phyloP scores from a whole-genome alignment of 192 early-diverging fungal species.

The Phycomyces nitens region DNA sequence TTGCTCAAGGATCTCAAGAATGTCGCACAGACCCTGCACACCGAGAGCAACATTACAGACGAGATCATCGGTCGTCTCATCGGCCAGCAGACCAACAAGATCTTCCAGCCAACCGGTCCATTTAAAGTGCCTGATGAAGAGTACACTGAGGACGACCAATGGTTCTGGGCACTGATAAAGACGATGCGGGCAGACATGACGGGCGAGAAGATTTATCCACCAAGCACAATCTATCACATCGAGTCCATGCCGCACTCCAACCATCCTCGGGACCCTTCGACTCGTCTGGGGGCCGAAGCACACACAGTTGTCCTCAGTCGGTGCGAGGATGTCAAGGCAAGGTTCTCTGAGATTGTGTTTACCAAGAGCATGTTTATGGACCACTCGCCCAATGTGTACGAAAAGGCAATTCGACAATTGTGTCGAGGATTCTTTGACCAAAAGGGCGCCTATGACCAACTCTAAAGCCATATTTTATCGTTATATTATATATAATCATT shows the following conservation, averaged over 20 bases:
- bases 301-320: constrained; percentile 38
- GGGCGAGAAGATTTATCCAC: constrained; percentile 82
- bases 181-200: constrained; percentile 81
- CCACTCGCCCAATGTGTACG: constrained; percentile 72
- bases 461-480: too few relatives aligned
- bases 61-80: constrained; percentile 61
- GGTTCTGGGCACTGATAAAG: constrained; percentile 81
- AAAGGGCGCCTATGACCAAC: background rate
- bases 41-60: constrained; percentile 59
- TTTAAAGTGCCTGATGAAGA: constrained; percentile 16
- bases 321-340: constrained; percentile 71
- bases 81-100: constrained; percentile 36
- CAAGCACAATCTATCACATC: constrained; percentile 65
- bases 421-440: constrained; percentile 28
- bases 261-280: too few relatives aligned
- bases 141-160: constrained; percentile 60
- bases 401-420: constrained; percentile 37
- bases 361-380: constrained; percentile 77
- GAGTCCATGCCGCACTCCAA: constrained; percentile 45
- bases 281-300: too few relatives aligned
- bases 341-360: constrained; percentile 78
- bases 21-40: constrained; percentile 62
- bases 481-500: too few relatives aligned
- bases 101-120: constrained; percentile 11
- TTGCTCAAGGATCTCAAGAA: constrained; percentile 72